These are phyloP conservation scores for Panicum hallii DNA, from an alignment of 202 grass and related monocot genomes.

Conservation along the genomic window DNA sequence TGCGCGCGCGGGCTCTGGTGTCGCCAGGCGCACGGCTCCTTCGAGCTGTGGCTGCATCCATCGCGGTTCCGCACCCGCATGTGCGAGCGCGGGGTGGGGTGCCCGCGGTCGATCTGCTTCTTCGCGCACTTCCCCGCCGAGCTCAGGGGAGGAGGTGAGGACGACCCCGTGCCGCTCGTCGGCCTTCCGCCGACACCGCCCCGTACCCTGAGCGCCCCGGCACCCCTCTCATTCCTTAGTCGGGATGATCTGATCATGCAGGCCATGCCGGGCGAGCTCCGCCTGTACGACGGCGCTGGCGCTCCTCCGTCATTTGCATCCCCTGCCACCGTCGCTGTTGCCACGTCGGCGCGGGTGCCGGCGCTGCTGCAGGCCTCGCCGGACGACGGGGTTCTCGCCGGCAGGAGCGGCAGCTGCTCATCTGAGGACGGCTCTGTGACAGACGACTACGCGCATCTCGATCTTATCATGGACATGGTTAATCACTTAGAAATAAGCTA, in stretches of 20 bases:
- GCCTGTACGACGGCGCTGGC: neutral
- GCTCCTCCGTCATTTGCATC: neutral
- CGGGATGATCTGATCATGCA: neutral
- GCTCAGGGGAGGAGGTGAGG: neutral
- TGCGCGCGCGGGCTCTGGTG: conserved; percentile 57
- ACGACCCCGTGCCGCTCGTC: neutral
- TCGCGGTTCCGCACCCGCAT: conserved; percentile 59
- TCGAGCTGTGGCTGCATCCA: conserved; percentile 77
- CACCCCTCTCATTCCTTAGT: neutral
- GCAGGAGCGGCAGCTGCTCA: neutral
- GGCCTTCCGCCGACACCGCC: neutral
- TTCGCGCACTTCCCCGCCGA: conserved; percentile 52
- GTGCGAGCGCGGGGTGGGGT: conserved; percentile 42
- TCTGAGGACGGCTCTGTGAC: neutral
- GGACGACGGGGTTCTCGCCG: neutral
- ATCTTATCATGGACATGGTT: too few relatives aligned
- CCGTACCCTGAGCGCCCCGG: neutral
- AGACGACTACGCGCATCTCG: conserved; percentile 10
- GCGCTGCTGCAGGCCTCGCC: neutral
- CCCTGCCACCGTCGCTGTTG: neutral
- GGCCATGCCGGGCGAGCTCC: neutral
- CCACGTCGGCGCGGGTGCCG: neutral
- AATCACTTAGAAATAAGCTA: too few relatives aligned
- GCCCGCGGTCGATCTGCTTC: conserved; percentile 64
- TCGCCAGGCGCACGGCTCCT: conserved; percentile 58